A percentile compares a stretch with the other conserved stretches of the same genome.
These are phyloP conservation scores for Hypholoma sublateritium DNA, from an alignment of 768 basidiomycete species.

Conservation along the genomic window DNA sequence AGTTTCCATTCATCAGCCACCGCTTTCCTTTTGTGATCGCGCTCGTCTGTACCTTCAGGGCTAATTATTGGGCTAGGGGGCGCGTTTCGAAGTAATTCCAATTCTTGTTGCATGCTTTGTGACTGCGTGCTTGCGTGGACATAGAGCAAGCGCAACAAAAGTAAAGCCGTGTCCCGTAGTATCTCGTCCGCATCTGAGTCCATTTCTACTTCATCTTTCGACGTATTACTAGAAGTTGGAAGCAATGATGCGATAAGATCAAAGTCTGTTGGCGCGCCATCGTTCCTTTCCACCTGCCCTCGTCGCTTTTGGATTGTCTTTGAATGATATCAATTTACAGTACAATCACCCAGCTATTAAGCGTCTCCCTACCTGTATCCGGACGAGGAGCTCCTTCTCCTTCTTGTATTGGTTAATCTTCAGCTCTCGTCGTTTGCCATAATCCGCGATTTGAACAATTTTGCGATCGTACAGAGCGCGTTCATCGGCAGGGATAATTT, in stretches of 20 bases:
- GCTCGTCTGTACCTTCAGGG: slow-evolving; percentile 34
- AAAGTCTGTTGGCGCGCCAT: slow-evolving; percentile 46
- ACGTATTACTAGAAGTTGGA: slow-evolving; percentile 27
- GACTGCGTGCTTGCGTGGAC: slow-evolving; percentile 68
- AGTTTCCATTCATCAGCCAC: slow-evolving; percentile 71
- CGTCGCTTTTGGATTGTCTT: slow-evolving; percentile 58
- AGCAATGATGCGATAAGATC: slow-evolving; percentile 67
- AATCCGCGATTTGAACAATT: slow-evolving; percentile 53
- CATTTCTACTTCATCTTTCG: slow-evolving; percentile 42
- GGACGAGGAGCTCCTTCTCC: slow-evolving; percentile 75
- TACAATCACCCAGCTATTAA: background rate
- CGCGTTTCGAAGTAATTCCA: slow-evolving; percentile 61
- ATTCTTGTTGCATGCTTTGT: slow-evolving; percentile 69
- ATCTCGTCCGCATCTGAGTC: slow-evolving; percentile 64
- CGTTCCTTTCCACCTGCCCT: slow-evolving; percentile 33
- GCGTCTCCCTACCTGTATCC: slow-evolving; percentile 60
- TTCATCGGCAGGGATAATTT: slow-evolving; percentile 63
- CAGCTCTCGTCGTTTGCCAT: slow-evolving; percentile 71
- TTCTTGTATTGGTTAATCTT: slow-evolving; percentile 91
- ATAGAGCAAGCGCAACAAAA: slow-evolving; percentile 75
- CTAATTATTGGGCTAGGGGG: slow-evolving; percentile 38
- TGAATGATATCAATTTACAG: slow-evolving; percentile 1
- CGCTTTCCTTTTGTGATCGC: slow-evolving; percentile 36
- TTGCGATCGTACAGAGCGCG: slow-evolving; percentile 52
- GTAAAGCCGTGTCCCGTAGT: slow-evolving; percentile 63